Percentiles rank a stretch among this genome's conserved stretches.
These are phyloP conservation scores for Phytophthora cajani DNA, from an alignment of 352 stramenopile genomes.

Conservation along the genomic window DNA sequence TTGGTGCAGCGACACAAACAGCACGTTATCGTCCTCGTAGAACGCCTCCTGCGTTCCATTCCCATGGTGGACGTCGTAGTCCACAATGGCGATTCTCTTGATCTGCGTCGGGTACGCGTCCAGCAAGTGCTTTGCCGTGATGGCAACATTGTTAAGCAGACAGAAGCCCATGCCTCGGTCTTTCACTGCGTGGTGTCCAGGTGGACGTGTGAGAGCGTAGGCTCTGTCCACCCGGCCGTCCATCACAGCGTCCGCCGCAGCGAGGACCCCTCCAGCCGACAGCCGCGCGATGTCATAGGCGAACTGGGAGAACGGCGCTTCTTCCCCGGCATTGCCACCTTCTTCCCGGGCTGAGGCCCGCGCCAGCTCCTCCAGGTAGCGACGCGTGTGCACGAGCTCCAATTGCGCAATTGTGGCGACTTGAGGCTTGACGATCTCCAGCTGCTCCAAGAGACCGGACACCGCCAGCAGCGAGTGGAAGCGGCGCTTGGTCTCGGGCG, in stretches of 20 bases:
- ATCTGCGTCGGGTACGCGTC: constrained; percentile 70
- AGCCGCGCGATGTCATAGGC: constrained; percentile 79
- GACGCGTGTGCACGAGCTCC: constrained; percentile 57
- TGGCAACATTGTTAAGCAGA: constrained; percentile 76
- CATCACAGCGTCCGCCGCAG: constrained; percentile 68
- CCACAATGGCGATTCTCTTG: constrained; percentile 93
- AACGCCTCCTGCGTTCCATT: constrained; percentile 96
- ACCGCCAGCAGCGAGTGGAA: constrained; percentile 82
- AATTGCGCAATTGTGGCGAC: constrained; percentile 57
- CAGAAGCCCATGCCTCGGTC: constrained; percentile 77
- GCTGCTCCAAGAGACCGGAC: constrained; percentile 57
- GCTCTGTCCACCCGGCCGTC: constrained; percentile 41
- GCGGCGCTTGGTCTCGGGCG: constrained; percentile 80
- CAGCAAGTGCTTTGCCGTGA: constrained; percentile 60
- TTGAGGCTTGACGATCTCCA: constrained; percentile 52
- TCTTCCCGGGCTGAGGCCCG: constrained; percentile 56
- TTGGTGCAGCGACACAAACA: constrained; percentile 86
- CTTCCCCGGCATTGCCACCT: constrained; percentile 74
- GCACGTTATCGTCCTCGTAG: constrained; percentile 69
- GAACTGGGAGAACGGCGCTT: constrained; percentile 75
- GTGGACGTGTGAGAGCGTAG: constrained; percentile 74
- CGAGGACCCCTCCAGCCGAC: constrained; percentile 70
- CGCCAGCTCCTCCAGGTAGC: constrained; percentile 65
- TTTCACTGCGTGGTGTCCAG: constrained; percentile 71
- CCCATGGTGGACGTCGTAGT: constrained; percentile 97